A percentile compares a stretch with the other conserved stretches of the same genome.
phyloP scores from a whole-genome alignment of 1,139 yeast species.

The Magnusiomyces fungicola region DNA sequence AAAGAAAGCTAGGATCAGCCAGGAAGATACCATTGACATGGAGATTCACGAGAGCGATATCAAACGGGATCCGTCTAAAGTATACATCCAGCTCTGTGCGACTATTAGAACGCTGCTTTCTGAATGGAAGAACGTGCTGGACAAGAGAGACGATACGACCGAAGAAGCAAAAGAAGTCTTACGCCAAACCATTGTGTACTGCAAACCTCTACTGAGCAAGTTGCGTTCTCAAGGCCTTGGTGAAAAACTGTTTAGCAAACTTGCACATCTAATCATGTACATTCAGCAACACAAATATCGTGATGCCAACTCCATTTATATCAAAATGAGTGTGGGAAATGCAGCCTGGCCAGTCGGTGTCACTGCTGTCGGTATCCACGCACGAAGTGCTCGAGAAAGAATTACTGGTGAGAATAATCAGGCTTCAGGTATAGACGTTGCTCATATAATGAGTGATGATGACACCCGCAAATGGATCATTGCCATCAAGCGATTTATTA shows the following conservation, averaged over 20 bases:
- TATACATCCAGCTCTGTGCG: slow-evolving; percentile 41
- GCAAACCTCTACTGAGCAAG: slow-evolving; percentile 54
- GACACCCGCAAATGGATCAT: slow-evolving; percentile 28
- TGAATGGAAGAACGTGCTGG: slow-evolving; percentile 39
- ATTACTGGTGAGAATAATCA: slow-evolving; percentile 32
- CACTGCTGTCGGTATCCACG: slow-evolving; percentile 71
- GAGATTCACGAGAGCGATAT: slow-evolving; percentile 34
- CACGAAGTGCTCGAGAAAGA: slow-evolving; percentile 50
- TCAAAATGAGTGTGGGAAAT: slow-evolving; percentile 75
- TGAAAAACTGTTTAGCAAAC: slow-evolving; percentile 44
- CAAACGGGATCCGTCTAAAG: slow-evolving; percentile 30
- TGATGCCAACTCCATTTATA: slow-evolving; percentile 61
- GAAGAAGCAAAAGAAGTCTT: slow-evolving; percentile 28
- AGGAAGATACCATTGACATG: slow-evolving; percentile 12
- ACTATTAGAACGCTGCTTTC: slow-evolving; percentile 41
- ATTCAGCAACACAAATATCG: slow-evolving; percentile 48
- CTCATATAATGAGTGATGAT: slow-evolving; percentile 78
- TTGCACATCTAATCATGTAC: slow-evolving; percentile 54
- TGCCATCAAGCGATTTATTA: slow-evolving; percentile 61
- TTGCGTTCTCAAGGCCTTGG: slow-evolving; percentile 45
- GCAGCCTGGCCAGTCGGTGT: slow-evolving; percentile 95
- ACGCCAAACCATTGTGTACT: slow-evolving; percentile 50
- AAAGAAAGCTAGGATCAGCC: slow-evolving; percentile 23
- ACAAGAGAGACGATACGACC: slow-evolving; percentile 16
- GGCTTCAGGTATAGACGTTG: slow-evolving; percentile 29